phyloP scores from a whole-genome alignment of 345 rosid genomes.

The Citrus glauca region DNA sequence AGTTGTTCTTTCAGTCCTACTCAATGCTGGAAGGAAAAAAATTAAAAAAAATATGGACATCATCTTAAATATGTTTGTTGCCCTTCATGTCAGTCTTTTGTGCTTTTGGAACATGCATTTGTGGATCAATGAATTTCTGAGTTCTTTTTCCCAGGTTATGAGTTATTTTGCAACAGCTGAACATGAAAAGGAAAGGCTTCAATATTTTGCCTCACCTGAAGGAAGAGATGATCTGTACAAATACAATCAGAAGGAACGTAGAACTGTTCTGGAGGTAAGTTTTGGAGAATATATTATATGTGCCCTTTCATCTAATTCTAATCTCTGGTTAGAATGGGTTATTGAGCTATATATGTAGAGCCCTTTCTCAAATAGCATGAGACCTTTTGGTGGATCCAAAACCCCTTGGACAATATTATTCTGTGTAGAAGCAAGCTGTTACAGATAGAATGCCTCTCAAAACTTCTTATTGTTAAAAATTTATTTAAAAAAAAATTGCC shows the following conservation, averaged over 20 bases:
- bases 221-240: constrained; percentile 93
- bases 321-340: too few species aligned
- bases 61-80: neutral
- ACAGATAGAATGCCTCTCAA: neutral
- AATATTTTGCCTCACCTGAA: constrained; percentile 82
- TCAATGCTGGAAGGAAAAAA: neutral
- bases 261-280: constrained; percentile 85
- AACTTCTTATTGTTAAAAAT: too few species aligned
- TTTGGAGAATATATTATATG: neutral
- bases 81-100: neutral
- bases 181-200: constrained; percentile 85
- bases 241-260: constrained; percentile 89
- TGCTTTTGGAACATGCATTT: neutral
- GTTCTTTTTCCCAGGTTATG: constrained; percentile 53
- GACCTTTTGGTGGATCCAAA: too few species aligned
- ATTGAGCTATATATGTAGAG: too few species aligned
- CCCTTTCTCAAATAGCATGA: too few species aligned
- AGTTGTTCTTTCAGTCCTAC: neutral
- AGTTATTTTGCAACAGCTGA: constrained; percentile 77
- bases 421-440: neutral
- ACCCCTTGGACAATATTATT: too few species aligned
- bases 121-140: constrained; percentile 2
- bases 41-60: neutral
- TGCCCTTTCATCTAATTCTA: too few species aligned
- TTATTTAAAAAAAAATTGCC: neutral